Percentiles rank a stretch among this genome's conserved stretches.
Evolutionary conservation across 805 yeast genomes (phyloP).

Genomic region (Saccharomycopsis olivae): DNA sequence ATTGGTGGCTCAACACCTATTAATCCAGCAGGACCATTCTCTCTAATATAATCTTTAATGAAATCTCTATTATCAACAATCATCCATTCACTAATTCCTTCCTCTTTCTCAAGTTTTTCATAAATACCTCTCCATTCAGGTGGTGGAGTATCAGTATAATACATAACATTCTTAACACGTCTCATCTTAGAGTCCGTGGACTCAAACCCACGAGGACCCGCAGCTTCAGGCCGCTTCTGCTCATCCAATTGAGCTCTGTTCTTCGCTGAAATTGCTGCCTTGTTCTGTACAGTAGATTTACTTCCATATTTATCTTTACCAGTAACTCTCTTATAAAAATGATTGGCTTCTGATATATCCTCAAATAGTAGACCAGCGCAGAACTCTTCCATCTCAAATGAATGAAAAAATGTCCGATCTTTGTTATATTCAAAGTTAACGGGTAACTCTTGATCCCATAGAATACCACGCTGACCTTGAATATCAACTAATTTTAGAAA

Average conservation of each 20-base stretch:
- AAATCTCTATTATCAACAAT: conserved; percentile 79
- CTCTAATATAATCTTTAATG: conserved; percentile 64
- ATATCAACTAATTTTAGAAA: conserved; percentile 86
- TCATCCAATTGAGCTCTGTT: conserved; percentile 28
- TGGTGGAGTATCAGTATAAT: conserved; percentile 73
- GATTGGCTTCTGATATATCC: conserved; percentile 79
- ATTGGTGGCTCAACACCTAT: conserved; percentile 80
- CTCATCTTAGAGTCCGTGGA: conserved; percentile 38
- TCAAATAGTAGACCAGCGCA: conserved; percentile 80
- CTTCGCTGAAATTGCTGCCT: conserved; percentile 76
- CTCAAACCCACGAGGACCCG: conserved; percentile 56
- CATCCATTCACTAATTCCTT: conserved; percentile 82
- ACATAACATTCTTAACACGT: conserved; percentile 46
- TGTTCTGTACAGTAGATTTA: conserved; percentile 75
- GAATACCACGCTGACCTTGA: conserved; percentile 62
- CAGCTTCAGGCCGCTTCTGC: conserved; percentile 20
- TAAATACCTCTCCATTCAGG: conserved; percentile 76
- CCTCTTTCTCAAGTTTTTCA: conserved; percentile 50
- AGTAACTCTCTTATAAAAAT: conserved; percentile 68
- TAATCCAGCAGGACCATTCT: conserved; percentile 62
- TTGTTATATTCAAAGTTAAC: conserved; percentile 83
- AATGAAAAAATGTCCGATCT: conserved; percentile 89
- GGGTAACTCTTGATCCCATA: conserved; percentile 96
- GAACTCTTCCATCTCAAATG: conserved; percentile 90
- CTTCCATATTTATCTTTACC: conserved; percentile 75